Conservation (phyloP, 768 basidiomycete genomes). For the Russula sp. region DNA sequence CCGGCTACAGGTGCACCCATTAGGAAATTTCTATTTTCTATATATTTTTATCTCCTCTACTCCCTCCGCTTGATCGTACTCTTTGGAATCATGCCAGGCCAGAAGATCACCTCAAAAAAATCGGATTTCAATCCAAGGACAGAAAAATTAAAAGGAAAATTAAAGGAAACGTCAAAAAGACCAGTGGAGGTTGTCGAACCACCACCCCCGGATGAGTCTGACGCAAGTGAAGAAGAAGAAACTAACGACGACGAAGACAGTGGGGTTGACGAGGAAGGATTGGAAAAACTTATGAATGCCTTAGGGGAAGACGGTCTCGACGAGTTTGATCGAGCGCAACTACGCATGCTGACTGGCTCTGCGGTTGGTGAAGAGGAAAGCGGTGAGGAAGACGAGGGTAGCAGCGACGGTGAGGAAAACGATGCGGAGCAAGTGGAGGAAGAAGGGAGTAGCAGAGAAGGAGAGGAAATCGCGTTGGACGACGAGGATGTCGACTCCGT, state of each 20-base stretch:
- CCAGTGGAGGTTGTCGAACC: neutral
- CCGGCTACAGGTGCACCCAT: neutral
- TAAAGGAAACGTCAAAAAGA: neutral
- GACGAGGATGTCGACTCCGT: constrained; percentile 56
- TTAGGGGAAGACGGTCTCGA: constrained; percentile 62
- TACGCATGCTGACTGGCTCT: constrained; percentile 38
- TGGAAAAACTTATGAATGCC: constrained; percentile 49
- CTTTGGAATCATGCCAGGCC: neutral
- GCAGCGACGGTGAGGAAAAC: constrained; percentile 37
- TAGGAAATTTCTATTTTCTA: constrained; percentile 1
- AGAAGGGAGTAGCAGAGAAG: constrained; percentile 33
- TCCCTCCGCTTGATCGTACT: no score
- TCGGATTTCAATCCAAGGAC: neutral
- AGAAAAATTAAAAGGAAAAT: neutral
- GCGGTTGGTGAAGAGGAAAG: constrained; percentile 19
- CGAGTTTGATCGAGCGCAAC: constrained; percentile 55
- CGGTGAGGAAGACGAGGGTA: constrained; percentile 29
- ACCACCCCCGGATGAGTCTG: neutral
- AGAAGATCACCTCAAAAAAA: neutral
- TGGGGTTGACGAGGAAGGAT: constrained; percentile 52
- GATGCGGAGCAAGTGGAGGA: constrained; percentile 22
- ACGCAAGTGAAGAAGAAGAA: neutral
- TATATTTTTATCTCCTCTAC: neutral
- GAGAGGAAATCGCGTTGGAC: constrained; percentile 55
- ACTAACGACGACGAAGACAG: constrained; percentile 30